Conservation (phyloP, 257 asterid species). For the Solanum rostratum region DNA sequence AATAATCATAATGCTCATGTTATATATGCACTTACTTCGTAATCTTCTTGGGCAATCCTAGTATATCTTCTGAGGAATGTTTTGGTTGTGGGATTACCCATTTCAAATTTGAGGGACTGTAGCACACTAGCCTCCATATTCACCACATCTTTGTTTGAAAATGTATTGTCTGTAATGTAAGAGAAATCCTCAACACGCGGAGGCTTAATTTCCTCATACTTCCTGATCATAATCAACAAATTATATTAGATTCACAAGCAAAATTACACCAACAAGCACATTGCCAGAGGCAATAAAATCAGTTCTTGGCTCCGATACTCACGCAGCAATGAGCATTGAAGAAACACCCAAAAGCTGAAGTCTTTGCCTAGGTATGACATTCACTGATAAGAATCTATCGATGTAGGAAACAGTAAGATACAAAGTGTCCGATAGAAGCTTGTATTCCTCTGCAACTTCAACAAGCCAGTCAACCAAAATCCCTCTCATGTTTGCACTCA, state of each 20-base stretch:
- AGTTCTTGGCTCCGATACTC: conserved; percentile 10
- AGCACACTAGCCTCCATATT: conserved; percentile 83
- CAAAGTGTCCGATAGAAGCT: conserved; percentile 67
- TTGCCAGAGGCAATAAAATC: neutral
- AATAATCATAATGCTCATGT: neutral
- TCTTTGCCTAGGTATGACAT: conserved; percentile 30
- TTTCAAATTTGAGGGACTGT: conserved; percentile 55
- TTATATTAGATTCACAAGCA: neutral
- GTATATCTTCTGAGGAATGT: conserved; percentile 66
- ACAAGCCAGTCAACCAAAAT: conserved; percentile 83
- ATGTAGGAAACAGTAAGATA: conserved; percentile 55
- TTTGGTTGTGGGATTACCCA: conserved; percentile 75
- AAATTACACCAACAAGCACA: neutral
- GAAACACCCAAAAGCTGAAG: conserved; percentile 96
- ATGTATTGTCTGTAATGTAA: conserved; percentile 68
- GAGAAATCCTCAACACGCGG: conserved; percentile 60
- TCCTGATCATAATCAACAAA: conserved; percentile 28
- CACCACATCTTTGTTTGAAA: conserved; percentile 45
- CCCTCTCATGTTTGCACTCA: conserved; percentile 78
- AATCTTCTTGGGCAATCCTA: conserved; percentile 40
- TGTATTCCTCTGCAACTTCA: conserved; percentile 85
- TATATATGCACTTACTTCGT: conserved; percentile 20
- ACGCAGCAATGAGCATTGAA: conserved; percentile 96
- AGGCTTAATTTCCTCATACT: conserved; percentile 80
- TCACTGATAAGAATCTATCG: conserved; percentile 57